Percentiles rank a stretch among this genome's conserved stretches.
Conservation (phyloP, 148 eudicot genomes). For the Silene uniflora region DNA sequence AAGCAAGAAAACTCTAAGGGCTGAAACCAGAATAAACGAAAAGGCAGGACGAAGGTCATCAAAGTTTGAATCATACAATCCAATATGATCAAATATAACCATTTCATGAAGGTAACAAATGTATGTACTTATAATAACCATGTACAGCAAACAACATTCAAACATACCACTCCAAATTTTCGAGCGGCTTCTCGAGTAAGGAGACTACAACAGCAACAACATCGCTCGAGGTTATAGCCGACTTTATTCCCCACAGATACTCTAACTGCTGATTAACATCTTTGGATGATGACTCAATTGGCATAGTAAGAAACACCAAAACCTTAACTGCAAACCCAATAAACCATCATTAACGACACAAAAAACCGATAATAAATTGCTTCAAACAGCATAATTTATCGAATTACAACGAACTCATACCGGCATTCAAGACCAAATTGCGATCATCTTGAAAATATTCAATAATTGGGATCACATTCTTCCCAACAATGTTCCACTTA, state of each 20-base stretch:
- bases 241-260: conserved; percentile 72
- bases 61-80: background rate
- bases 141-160: background rate
- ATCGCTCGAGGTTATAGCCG: conserved; percentile 56
- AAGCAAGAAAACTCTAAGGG: background rate
- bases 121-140: background rate
- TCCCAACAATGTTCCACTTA: conserved; percentile 83
- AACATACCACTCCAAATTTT: conserved; percentile 70
- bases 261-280: conserved; percentile 80
- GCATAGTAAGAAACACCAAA: conserved; percentile 94
- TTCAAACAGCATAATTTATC: background rate
- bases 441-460: conserved; percentile 69
- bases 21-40: background rate
- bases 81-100: background rate
- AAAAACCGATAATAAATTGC: background rate
- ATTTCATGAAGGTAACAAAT: background rate
- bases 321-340: conserved; percentile 65
- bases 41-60: background rate
- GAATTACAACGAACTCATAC: conserved; percentile 24
- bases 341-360: background rate
- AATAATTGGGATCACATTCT: conserved; percentile 85
- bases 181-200: conserved; percentile 78
- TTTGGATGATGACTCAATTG: conserved; percentile 62
- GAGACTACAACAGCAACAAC: conserved; percentile 66
- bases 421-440: conserved; percentile 75